These are phyloP conservation scores for Mycena pura DNA, from an alignment of 768 basidiomycete genomes.

Conservation along the genomic window DNA sequence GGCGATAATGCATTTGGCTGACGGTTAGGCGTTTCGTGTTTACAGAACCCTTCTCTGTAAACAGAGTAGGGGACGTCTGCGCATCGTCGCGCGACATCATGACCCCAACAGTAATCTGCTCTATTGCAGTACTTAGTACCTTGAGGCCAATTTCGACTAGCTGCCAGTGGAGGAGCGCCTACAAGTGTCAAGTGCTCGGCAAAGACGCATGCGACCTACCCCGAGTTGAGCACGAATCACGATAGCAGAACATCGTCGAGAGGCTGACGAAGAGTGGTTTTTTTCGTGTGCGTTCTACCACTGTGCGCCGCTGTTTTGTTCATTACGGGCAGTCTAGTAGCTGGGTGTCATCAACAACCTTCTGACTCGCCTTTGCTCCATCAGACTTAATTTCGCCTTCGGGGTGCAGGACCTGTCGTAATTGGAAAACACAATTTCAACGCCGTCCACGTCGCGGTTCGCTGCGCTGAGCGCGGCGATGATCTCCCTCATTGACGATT, in stretches of 20 bases:
- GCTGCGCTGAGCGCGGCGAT: no score
- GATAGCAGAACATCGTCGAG: conserved; percentile 79
- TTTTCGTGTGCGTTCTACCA: conserved; percentile 72
- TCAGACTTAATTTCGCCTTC: no score
- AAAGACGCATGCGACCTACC: conserved; percentile 90
- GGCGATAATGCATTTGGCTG: no score
- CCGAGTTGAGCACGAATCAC: conserved; percentile 97
- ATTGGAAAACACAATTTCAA: no score
- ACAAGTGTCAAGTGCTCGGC: conserved; percentile 65
- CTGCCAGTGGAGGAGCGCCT: conserved; percentile 75
- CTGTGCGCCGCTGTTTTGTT: conserved; percentile 7
- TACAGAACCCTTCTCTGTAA: no score
- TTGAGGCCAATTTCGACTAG: conserved; percentile 95
- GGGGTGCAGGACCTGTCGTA: no score
- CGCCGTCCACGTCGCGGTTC: no score
- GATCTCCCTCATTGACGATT: no score
- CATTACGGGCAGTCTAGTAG: conserved; percentile 47
- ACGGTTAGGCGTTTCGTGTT: no score
- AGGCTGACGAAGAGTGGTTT: conserved; percentile 75
- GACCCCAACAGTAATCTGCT: no score
- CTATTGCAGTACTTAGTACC: no score
- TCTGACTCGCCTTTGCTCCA: not conserved
- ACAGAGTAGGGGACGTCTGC: no score
- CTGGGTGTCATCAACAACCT: conserved; percentile 71
- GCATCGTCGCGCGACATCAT: conserved; percentile 81